A percentile compares a stretch with the other conserved stretches of the same genome.
These are phyloP conservation scores for Ammopiptanthus mongolicus DNA, from an alignment of 306 rosid genomes.

Conservation along the genomic window DNA sequence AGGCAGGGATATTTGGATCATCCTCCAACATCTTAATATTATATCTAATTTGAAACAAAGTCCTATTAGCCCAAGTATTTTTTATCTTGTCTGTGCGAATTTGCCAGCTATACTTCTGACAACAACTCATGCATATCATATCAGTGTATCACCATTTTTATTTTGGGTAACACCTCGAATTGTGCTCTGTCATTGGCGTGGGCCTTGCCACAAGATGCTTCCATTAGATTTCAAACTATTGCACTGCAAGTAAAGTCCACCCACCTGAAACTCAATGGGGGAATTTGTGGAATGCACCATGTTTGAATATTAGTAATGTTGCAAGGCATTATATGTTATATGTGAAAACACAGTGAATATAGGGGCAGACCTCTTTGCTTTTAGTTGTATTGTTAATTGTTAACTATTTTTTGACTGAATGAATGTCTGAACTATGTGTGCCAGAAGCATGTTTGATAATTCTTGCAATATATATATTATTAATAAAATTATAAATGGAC, in stretches of 20 bases:
- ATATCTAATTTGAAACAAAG: background rate
- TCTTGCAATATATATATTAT: background rate
- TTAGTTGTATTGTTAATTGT: background rate
- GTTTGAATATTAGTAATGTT: background rate
- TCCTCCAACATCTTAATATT: background rate
- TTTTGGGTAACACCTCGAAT: background rate
- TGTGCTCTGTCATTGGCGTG: background rate
- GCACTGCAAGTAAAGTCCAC: background rate
- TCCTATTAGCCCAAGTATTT: background rate
- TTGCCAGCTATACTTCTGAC: background rate
- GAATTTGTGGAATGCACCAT: background rate
- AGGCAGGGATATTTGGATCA: background rate
- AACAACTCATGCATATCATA: background rate
- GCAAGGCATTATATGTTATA: background rate
- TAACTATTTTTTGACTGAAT: background rate
- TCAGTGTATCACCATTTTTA: background rate
- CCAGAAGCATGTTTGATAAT: background rate
- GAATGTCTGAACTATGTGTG: background rate
- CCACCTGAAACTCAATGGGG: background rate
- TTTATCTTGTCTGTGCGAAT: background rate
- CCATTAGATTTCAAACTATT: background rate
- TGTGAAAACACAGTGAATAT: background rate
- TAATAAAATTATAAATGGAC: background rate
- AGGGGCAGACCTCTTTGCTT: background rate
- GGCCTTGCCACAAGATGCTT: background rate